Evolutionary conservation across 2,329 filamentous ascomycete genomes (phyloP), one percentile per base, ranked within the genome.

Genomic region (Huntiella bhutanensis): DNA sequence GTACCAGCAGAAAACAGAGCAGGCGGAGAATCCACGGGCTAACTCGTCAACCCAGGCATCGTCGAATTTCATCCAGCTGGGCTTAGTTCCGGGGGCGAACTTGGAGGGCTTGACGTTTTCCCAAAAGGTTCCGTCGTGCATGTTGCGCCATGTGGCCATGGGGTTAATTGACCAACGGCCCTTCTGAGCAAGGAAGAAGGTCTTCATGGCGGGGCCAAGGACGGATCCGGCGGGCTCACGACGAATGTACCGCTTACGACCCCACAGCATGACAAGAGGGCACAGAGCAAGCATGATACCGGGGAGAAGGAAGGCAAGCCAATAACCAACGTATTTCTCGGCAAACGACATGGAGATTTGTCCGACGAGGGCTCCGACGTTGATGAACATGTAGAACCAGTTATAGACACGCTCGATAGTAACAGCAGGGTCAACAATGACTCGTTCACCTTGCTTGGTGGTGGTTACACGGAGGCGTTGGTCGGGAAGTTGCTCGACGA

Each of bases 41-140:
- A 85, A 70, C 57, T 85, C 79, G 55, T 83, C 80, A 34, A 87
- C 80, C 80, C 80, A 87, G 15, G 71, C 72, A 53, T 87, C 82
- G 52, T 86, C 80, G 54, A 84, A 85, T 2, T 71, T 80, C 77
- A 86, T 86, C 78, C 79, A 85, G 1, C 54, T 53, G 0, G 76
- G 80, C 34, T 72, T 73, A 42, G 62, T 60, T 15, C 61, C 62
- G 37, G 68, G 63, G 16, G 66, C 64, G 35, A 81, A 69, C n/a
- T 63, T 62, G 52, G 73, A 80, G 1, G 80, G 81, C 65, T 82
- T 83, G 49, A 78, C 75, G 6, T 63, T 63, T 34, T 82, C 71
- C 76, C 80, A 86, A 60, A 83, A 66, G 17, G 65, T 64, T 5
- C 65, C 64, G 45, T 66, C 63, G 50, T 73, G 67, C 54, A 78